Percentiles rank a stretch among this genome's conserved stretches.
Evolutionary conservation across 495 filamentous ascomycete species (phyloP).

Genomic region (Lophium mytilinum): DNA sequence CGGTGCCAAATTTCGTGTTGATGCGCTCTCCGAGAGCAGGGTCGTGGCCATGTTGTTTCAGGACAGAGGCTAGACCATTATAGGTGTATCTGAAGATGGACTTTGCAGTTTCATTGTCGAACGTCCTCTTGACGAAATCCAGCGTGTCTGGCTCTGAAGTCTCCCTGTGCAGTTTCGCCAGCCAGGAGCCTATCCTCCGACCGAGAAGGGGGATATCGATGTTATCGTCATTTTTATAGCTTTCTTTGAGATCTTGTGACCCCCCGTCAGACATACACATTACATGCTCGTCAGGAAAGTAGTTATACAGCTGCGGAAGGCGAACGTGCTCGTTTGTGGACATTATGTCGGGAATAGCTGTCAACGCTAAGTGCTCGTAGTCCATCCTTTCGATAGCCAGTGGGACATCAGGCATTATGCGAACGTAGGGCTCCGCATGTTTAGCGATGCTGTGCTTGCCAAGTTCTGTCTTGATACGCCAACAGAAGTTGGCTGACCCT

Average conservation of each 20-base stretch:
- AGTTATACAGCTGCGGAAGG: conserved; percentile 8
- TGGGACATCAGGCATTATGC: conserved; percentile 2
- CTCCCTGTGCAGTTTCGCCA: neutral
- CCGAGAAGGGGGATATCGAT: conserved; percentile 1
- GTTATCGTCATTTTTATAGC: neutral
- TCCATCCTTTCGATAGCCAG: neutral
- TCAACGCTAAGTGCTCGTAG: conserved; percentile 2
- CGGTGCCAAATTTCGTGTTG: neutral
- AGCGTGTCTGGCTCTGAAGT: neutral
- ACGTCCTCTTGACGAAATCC: conserved; percentile 5
- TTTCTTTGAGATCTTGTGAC: conserved; percentile 1
- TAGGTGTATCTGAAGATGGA: conserved; percentile 1
- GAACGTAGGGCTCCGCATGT: conserved; percentile 2
- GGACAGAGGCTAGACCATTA: neutral
- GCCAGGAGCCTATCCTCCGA: neutral
- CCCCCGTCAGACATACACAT: conserved; percentile 1
- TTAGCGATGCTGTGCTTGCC: conserved; percentile 1
- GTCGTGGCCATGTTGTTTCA: conserved; percentile 1
- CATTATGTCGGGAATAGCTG: neutral
- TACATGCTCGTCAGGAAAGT: conserved; percentile 9
- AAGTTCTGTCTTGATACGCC: neutral
- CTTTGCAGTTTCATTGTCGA: conserved; percentile 1
- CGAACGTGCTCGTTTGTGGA: conserved; percentile 6
- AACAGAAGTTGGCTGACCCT: conserved; percentile 3
- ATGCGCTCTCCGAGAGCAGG: conserved; percentile 3